A percentile compares a stretch with the other conserved stretches of the same genome.
phyloP scores from a whole-genome alignment of 2,329 filamentous ascomycete genomes.

The Ascochyta rabiei region DNA sequence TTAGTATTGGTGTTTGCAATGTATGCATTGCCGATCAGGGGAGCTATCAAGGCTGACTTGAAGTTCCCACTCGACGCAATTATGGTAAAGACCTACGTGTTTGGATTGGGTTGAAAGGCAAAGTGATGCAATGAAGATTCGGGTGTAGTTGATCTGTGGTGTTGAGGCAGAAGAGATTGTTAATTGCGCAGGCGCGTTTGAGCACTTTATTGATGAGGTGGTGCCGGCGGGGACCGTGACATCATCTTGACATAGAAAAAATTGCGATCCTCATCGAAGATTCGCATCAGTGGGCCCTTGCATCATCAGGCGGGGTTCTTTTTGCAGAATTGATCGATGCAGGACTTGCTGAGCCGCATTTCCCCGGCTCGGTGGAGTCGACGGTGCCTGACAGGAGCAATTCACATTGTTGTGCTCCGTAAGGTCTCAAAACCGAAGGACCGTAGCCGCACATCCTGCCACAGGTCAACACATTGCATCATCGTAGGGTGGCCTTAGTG shows the following conservation, averaged over 20 bases:
- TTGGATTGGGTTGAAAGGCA: background rate
- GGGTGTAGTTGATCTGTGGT: background rate
- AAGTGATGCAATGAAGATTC: background rate
- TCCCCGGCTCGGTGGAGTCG: constrained; percentile 8
- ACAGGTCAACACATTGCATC: constrained; percentile 14
- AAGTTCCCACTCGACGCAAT: background rate
- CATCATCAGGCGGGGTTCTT: constrained; percentile 14
- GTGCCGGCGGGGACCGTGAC: constrained; percentile 14
- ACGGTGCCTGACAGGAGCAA: background rate
- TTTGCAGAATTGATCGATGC: constrained; percentile 8
- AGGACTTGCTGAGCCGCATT: constrained; percentile 11
- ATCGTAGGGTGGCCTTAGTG: background rate
- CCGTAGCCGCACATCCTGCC: constrained; percentile 1
- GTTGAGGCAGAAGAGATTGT: background rate
- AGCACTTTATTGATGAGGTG: constrained; percentile 1
- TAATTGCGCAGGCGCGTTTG: constrained; percentile 1
- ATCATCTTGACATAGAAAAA: constrained; percentile 19
- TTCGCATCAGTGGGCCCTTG: constrained; percentile 16
- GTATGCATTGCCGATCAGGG: background rate
- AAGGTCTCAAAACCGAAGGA: background rate
- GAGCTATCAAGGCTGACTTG: background rate
- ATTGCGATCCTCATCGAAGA: constrained; percentile 15
- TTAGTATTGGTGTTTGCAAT: constrained; percentile 9
- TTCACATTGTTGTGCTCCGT: constrained; percentile 6
- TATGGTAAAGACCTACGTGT: constrained; percentile 4